Evolutionary conservation across 768 basidiomycete species (phyloP), one percentile per base, ranked within the genome.

Genomic region (Rhizopogon vinicolor): DNA sequence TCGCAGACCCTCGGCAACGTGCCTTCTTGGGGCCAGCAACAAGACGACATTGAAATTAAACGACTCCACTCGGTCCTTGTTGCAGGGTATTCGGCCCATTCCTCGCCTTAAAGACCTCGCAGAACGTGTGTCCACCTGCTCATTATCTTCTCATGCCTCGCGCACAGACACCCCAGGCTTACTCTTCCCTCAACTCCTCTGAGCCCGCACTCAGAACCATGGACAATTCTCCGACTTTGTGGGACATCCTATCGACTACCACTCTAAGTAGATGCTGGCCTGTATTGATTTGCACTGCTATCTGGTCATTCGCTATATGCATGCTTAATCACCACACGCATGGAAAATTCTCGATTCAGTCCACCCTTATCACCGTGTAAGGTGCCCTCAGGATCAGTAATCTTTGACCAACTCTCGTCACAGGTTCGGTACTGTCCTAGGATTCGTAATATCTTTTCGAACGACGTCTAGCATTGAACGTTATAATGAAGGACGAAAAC

Each of bases 401-500:
- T 58, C 6, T 49, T 41, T 76, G 73, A 25, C 60, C 78, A 42
- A 18, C 41, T 22, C 29, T 29, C 77, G n/a, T 31, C 19, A 18
- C 52, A 75, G 75, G 33, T 55, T 75, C 33, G 76, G 87, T 75
- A 87, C 85, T 4, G 84, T 89, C 1, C 74, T 89, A 18, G 87
- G 87, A 75, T 89, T 89, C 58, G 80, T 89, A 25, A 81, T 89
- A 50, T 85, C 85, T 0, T 87, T 85, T 65, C 68, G 86, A 52
- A 87, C 86, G 10, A 87, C 84, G 10, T 82, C 85, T 4, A 85
- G 85, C 42, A 87, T 86, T 63, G 86, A 87, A 63, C 72, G 84
- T 19, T 88, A 89, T 65, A 88, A 88, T 55, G 87, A 89, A 61
- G 87, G 87, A 18, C 71, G 86, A 50, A 71, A 76, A 48, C 69